phyloP scores from a whole-genome alignment of 129 eudicot species.

The Solidago caesia region DNA sequence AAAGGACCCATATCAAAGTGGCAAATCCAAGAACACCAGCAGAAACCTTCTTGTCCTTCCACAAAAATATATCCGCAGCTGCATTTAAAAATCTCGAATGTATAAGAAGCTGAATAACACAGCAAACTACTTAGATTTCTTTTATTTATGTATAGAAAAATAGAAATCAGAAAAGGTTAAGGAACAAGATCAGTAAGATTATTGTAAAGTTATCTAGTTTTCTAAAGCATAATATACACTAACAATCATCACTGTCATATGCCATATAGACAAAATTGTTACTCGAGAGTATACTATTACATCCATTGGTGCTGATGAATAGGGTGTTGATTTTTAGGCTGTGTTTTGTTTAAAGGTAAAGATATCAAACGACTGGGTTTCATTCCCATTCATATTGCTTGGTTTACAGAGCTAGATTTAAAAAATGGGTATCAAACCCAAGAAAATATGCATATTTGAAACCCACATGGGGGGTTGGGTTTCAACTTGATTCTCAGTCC shows the following conservation, averaged over 20 bases:
- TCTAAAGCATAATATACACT: not conserved
- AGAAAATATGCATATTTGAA: too few species aligned
- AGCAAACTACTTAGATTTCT: not conserved
- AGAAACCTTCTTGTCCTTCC: conserved; percentile 86
- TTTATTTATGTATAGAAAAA: not conserved
- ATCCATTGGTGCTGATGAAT: not conserved
- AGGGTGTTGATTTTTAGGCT: too few species aligned
- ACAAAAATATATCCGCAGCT: conserved; percentile 90
- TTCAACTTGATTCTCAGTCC: too few species aligned
- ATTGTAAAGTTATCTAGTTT: not conserved
- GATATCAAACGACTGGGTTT: too few species aligned
- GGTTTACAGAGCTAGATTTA: too few species aligned
- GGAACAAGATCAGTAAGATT: not conserved
- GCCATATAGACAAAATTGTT: not conserved
- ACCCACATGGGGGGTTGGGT: too few species aligned
- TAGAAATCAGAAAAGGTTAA: not conserved
- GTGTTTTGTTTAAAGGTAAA: too few species aligned
- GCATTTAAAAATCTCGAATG: conserved; percentile 8
- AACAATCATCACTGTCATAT: not conserved
- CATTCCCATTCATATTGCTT: too few species aligned
- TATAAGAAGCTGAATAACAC: not conserved
- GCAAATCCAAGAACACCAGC: conserved; percentile 70
- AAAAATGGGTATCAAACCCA: too few species aligned
- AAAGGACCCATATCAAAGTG: conserved; percentile 84
- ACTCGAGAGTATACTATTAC: not conserved